Conservation (phyloP, 225 moss, liverwort and hornwort species). For the Marchantia polymorpha region DNA sequence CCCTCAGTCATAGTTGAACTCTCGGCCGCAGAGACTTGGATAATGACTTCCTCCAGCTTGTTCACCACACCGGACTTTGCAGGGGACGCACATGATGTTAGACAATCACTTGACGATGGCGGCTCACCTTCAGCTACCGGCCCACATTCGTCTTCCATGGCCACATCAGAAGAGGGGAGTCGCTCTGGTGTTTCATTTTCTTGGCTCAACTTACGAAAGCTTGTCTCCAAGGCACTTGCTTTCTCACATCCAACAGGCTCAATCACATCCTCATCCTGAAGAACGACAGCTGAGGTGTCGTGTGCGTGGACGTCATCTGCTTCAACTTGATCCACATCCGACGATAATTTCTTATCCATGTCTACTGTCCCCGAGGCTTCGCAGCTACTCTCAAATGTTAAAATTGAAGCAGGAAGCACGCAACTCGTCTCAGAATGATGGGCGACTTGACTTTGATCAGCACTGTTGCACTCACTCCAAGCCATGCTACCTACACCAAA, state of each 20-base stretch:
- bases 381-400: not conserved
- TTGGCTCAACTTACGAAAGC: not conserved
- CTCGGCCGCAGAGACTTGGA: not conserved
- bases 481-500: constrained; percentile 20
- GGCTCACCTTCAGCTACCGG: not conserved
- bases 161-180: not conserved
- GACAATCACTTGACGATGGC: not conserved
- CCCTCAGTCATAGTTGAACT: not conserved
- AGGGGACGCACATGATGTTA: not conserved
- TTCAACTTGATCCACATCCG: not conserved
- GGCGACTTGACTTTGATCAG: not conserved
- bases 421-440: not conserved
- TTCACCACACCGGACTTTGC: not conserved
- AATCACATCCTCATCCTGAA: not conserved
- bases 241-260: not conserved
- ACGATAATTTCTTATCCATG: not conserved
- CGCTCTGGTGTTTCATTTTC: not conserved
- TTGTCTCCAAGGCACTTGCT: not conserved
- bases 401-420: too few species aligned
- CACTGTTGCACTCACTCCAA: constrained; percentile 11
- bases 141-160: not conserved
- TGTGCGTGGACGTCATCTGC: not conserved
- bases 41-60: not conserved
- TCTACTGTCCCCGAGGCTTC: not conserved
- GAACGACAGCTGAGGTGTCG: not conserved